Evolutionary conservation across 805 yeast species (phyloP), one percentile per base, ranked within the genome.

Genomic region (Yarrowia yakushimensis): DNA sequence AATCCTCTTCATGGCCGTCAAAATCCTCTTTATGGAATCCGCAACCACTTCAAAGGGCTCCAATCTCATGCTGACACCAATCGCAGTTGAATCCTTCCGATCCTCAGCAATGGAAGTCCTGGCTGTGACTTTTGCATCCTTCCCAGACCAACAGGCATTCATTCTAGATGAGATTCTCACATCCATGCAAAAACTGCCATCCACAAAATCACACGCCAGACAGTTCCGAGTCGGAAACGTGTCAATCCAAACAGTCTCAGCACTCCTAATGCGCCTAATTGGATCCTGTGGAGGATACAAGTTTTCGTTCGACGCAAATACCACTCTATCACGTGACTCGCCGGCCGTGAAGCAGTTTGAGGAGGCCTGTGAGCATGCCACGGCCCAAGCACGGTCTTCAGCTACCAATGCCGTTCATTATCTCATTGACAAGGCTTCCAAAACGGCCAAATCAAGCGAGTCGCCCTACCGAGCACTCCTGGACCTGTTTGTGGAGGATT

Each of bases 121-220:
- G 11, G 12, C 63, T 0, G 64, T 68, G 4, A 70, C 75, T 4
- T 74, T 73, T 61, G 66, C 69, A 2, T 25, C 45, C 2, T 68
- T 68, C 18, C 33, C 57, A 45, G 80, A 78, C 41, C 96, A 90
- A 68, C 74, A 88, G 62, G 72, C 73, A 1, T 86, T 85, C 68
- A 78, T 90, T 5, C 67, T 88, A 8, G 81, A 81, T 60, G 94
- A 90, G 69, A 67, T 87, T 1, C 67, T 86, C 12, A 72, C 79
- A 1, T 81, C 80, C 62, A 73, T 85, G 60, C 82, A 81, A 50
- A 77, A 75, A 22, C 67, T 85, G 3, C 82, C 88, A 0, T 72
- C 74, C 0, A 76, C 77, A 28, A 84, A 81, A 66, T 42, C 71
- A 0, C 63, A 67, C 4, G 77, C 85, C 0, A 74, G 84, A 54